Evolutionary conservation across 805 yeast genomes (phyloP).

Genomic region (Ogataea chonburiensis): DNA sequence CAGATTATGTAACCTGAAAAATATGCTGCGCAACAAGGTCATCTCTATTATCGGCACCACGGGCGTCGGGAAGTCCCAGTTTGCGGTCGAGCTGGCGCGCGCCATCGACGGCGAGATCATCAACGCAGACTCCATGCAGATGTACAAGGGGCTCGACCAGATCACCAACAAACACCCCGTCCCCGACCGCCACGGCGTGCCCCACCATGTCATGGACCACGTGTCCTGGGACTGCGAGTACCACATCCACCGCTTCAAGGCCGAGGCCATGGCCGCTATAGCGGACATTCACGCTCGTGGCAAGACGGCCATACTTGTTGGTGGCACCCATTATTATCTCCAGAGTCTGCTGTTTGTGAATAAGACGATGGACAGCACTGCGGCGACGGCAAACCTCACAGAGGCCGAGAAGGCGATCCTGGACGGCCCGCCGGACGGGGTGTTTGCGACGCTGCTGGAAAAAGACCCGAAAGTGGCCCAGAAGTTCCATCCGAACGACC

Average conservation of each 20-base stretch:
- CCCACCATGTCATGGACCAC: conserved; percentile 88
- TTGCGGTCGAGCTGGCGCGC: conserved; percentile 76
- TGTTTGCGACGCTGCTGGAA: conserved; percentile 46
- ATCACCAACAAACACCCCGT: conserved; percentile 93
- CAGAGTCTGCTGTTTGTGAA: conserved; percentile 75
- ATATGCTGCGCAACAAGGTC: conserved; percentile 13
- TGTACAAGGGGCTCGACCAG: conserved; percentile 67
- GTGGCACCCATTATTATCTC: conserved; percentile 94
- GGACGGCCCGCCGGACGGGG: conserved; percentile 51
- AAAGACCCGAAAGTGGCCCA: conserved; percentile 71
- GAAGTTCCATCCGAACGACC: conserved; percentile 91
- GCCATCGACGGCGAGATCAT: conserved; percentile 82
- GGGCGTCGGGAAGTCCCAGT: conserved; percentile 94
- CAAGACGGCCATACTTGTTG: conserved; percentile 83
- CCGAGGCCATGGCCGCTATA: conserved; percentile 65
- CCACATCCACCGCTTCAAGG: conserved; percentile 71
- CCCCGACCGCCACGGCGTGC: conserved; percentile 66
- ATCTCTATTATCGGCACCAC: conserved; percentile 69
- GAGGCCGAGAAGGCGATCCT: conserved; percentile 41
- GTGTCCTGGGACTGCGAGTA: conserved; percentile 79
- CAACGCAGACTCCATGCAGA: conserved; percentile 97
- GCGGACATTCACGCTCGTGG: conserved; percentile 63
- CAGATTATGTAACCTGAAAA: conserved; percentile 5
- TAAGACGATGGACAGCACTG: conserved; percentile 48
- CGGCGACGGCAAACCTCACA: conserved; percentile 28